phyloP scores from a whole-genome alignment of 83 land plant species.

The Larix sibirica region DNA sequence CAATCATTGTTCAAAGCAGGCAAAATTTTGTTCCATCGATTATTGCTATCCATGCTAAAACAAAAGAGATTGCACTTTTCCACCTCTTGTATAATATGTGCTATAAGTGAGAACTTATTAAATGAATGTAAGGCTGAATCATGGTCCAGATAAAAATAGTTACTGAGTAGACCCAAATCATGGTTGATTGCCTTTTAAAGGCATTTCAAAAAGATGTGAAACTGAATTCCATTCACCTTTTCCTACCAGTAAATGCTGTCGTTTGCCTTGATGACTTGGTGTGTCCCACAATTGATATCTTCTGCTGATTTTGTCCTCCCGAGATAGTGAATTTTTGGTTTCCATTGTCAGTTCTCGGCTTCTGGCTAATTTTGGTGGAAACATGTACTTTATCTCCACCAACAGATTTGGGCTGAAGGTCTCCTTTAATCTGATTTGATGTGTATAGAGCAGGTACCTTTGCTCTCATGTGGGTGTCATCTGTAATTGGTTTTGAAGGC shows the following conservation, averaged over 20 bases:
- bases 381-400: not conserved
- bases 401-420: slow-evolving; percentile 5
- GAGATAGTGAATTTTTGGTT: slow-evolving; percentile 1
- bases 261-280: not conserved
- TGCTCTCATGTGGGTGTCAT: not conserved
- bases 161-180: slow-evolving; percentile 3
- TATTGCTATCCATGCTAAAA: no score
- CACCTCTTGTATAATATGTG: no score
- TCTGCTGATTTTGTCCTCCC: not conserved
- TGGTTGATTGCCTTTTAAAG: not conserved
- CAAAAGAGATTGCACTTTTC: no score
- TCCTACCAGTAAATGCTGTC: not conserved
- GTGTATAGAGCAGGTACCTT: not conserved
- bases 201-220: not conserved
- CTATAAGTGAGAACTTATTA: no score
- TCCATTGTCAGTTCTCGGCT: slow-evolving; percentile 2
- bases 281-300: not conserved
- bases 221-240: not conserved
- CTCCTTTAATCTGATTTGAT: slow-evolving; percentile 10
- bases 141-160: not conserved
- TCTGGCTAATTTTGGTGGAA: slow-evolving; percentile 6
- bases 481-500: not conserved
- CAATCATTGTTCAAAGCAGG: no score
- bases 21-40: no score
- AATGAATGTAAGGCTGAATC: not conserved